These are phyloP conservation scores for Phialocephala sp. DNA, from an alignment of 2,329 filamentous ascomycete genomes.

Conservation along the genomic window DNA sequence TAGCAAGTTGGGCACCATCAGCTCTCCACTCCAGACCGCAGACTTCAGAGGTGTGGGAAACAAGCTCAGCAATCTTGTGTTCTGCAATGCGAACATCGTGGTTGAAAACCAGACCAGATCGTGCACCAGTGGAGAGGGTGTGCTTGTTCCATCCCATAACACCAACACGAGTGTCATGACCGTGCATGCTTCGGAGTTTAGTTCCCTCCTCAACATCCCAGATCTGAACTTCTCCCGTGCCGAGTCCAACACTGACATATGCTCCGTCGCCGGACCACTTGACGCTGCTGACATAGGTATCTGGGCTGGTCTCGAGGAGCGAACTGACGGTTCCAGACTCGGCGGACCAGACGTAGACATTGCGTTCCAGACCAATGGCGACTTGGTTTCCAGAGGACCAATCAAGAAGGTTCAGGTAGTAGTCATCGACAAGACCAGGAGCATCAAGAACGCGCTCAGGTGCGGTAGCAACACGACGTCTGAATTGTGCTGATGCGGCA, in stretches of 20 bases:
- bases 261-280: slow-evolving; percentile 98
- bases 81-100: slow-evolving; percentile 97
- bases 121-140: slow-evolving; percentile 90
- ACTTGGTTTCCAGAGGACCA: slow-evolving; percentile 99
- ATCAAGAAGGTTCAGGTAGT: slow-evolving; percentile 98
- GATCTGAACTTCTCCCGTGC: slow-evolving; percentile 96
- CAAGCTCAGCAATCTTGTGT: slow-evolving; percentile 97
- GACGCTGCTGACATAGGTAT: slow-evolving; percentile 97
- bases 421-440: slow-evolving; percentile 94
- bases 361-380: slow-evolving; percentile 94
- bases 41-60: slow-evolving; percentile 96
- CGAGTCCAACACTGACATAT: slow-evolving; percentile 93
- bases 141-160: slow-evolving; percentile 99
- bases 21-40: slow-evolving; percentile 98
- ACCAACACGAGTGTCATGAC: slow-evolving; percentile 93
- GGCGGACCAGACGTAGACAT: slow-evolving; percentile 98
- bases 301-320: slow-evolving; percentile 83
- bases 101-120: slow-evolving; percentile 95
- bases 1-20: slow-evolving; percentile 95
- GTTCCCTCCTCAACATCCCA: slow-evolving; percentile 96
- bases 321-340: slow-evolving; percentile 89
- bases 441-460: slow-evolving; percentile 97
- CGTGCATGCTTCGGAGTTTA: slow-evolving; percentile 98
- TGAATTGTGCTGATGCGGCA: slow-evolving; percentile 80
- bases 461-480: slow-evolving; percentile 89